Conservation (phyloP, 441 rosid genomes). For the Adansonia grandidieri region DNA sequence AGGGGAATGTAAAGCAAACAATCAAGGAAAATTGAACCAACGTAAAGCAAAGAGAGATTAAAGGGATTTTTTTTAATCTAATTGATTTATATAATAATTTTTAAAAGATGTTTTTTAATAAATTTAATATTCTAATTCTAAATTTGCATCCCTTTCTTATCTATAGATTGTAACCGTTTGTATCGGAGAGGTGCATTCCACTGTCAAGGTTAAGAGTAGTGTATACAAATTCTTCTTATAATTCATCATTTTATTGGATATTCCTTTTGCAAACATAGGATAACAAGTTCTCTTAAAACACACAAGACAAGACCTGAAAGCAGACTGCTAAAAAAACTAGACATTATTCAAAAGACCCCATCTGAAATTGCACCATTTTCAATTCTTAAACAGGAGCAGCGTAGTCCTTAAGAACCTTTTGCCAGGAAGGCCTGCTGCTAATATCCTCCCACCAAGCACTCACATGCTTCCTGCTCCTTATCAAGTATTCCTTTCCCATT, state of each 20-base stretch:
- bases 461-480: conserved; percentile 47
- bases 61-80: too few species aligned
- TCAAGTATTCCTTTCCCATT: conserved; percentile 35
- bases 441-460: conserved; percentile 78
- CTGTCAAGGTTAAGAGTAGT: background rate
- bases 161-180: too few species aligned
- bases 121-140: too few species aligned
- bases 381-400: background rate
- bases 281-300: background rate
- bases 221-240: too few species aligned
- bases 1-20: too few species aligned
- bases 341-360: background rate
- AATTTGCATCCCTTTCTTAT: too few species aligned
- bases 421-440: conserved; percentile 68
- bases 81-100: too few species aligned
- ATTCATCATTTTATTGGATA: background rate
- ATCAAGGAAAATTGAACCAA: too few species aligned
- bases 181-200: too few species aligned
- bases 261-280: background rate
- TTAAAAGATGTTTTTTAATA: too few species aligned
- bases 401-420: conserved; percentile 42
- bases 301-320: background rate
- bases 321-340: background rate
- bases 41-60: too few species aligned
- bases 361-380: background rate